Evolutionary conservation across 2,329 filamentous ascomycete species (phyloP).

Genomic region (Neophaeococcomyces mojaviensis): DNA sequence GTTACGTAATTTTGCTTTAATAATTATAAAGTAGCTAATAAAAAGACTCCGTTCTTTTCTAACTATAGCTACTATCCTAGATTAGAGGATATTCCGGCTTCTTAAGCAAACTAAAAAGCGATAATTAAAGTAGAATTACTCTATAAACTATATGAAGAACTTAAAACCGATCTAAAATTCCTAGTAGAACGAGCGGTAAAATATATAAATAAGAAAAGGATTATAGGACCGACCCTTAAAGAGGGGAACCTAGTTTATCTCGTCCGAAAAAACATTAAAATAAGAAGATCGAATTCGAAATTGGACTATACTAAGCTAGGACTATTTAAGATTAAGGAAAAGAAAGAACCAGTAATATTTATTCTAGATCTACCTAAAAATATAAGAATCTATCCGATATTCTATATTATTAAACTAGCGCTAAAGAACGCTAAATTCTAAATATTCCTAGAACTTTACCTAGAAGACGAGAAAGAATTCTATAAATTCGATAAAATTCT

Average conservation of each 20-base stretch:
- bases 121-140: constrained; percentile 5
- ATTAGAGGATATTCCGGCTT: background rate
- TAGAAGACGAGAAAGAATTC: background rate
- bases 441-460: background rate
- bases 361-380: constrained; percentile 8
- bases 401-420: constrained; percentile 10
- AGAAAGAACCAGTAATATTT: constrained; percentile 10
- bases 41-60: constrained; percentile 9
- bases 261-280: constrained; percentile 14
- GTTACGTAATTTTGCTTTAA: constrained; percentile 5
- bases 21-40: constrained; percentile 6
- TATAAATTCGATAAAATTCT: constrained; percentile 1
- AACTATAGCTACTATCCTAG: constrained; percentile 9
- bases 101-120: background rate
- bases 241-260: constrained; percentile 10
- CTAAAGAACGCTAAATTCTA: background rate
- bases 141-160: constrained; percentile 4
- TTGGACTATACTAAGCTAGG: constrained; percentile 11
- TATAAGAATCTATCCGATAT: constrained; percentile 11
- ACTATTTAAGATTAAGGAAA: constrained; percentile 11
- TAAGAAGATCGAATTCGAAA: constrained; percentile 11
- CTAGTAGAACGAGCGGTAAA: constrained; percentile 5
- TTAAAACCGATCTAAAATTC: constrained; percentile 9
- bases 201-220: constrained; percentile 8
- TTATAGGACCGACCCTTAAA: constrained; percentile 7